Base-by-base conservation (phyloP, 2,329 filamentous ascomycete species). In the Aureobasidium melanogenum region DNA sequence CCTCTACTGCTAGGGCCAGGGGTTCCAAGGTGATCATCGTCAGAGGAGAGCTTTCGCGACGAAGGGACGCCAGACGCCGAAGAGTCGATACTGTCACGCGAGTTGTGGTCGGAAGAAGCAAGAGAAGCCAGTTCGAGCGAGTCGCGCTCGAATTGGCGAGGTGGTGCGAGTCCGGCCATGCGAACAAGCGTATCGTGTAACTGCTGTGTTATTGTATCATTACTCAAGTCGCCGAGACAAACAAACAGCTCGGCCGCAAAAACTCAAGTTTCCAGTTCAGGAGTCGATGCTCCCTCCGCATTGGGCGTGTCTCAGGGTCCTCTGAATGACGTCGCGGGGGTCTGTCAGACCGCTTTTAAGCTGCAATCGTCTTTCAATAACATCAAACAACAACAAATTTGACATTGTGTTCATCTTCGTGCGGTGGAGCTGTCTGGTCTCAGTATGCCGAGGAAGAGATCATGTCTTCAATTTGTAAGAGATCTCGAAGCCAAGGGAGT, bases 51-150 rank as follows among this genome's bases (percentile, higher is more conserved):
- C 67, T 90, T 88, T 66, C 91, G 88, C 63, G 93, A 97, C n/a
- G 93, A 97, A 15, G 91, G 89, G 69, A 92, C 85, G 67, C 90
- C 93, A n/a, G 88, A 90, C 41, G 86, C 84, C 2, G 85, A 88
- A 38, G 91, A 96, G 43, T 80, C 80, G 61, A 88, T 83, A 17
- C 87, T 88, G n/a, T 82, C 78, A 50, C 87, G 84, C 12, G 81
- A 82, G 51, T 77, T 81, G 57, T 81, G 83, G 67, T 88, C 91
- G 39, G 88, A 92, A 64, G 91, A 96, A 63, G 93, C 94, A 65
- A 99, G 85, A 58, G 92, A 97, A 63, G 92, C 94, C 62, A 99
- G 88, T 79, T 99, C 94, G 70, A 99, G 85, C 50, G 93, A 97
- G 81, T 99, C 94, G 34, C 56, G 56, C 56, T 59, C 56, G 56